phyloP scores from a whole-genome alignment of 75 land plant genomes.

The Adiantum capillusveneris region DNA sequence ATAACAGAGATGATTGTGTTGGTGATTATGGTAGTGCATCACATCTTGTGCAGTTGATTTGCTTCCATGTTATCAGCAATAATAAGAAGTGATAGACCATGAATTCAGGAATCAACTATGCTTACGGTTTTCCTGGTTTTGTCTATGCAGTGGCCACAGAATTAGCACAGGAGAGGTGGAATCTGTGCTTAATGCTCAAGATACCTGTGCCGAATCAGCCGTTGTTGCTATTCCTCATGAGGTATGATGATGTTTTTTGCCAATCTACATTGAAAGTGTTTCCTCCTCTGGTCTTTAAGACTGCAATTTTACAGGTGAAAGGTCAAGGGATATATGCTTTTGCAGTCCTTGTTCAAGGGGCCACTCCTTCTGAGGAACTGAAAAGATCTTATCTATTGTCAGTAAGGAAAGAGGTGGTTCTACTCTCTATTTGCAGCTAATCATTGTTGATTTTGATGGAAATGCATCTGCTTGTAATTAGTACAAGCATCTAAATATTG shows the following conservation, averaged over 20 bases:
- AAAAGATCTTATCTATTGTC: neutral
- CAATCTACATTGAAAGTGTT: too few species aligned
- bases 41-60: too few species aligned
- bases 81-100: too few species aligned
- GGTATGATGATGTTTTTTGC: neutral
- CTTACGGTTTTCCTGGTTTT: too few species aligned
- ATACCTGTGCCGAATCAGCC: conserved; percentile 21
- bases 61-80: too few species aligned
- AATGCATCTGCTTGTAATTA: too few species aligned
- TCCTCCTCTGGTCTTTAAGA: neutral
- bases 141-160: conserved; percentile 30
- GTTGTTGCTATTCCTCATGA: conserved; percentile 18
- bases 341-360: conserved; percentile 10
- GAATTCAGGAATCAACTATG: too few species aligned
- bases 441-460: too few species aligned
- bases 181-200: conserved; percentile 14
- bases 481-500: too few species aligned
- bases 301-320: conserved; percentile 14
- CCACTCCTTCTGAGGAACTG: conserved; percentile 7
- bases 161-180: conserved; percentile 27
- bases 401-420: conserved; percentile 21
- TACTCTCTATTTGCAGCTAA: too few species aligned
- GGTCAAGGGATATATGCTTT: conserved; percentile 24
- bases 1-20: too few species aligned
- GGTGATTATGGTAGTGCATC: too few species aligned